Evolutionary conservation across 257 asterid species (phyloP).

Genomic region (Solanum ossicruentum): DNA sequence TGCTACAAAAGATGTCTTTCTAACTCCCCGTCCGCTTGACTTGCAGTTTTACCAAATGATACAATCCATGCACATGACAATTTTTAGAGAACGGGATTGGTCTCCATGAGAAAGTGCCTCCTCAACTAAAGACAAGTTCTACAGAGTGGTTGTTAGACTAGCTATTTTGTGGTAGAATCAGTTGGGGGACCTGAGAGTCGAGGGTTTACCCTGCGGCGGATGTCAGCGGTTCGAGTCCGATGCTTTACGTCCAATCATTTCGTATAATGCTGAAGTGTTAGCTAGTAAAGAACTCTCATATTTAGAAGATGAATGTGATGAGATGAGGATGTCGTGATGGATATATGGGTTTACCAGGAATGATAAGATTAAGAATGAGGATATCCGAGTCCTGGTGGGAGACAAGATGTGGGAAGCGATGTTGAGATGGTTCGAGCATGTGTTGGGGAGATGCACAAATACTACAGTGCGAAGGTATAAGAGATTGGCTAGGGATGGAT

Average conservation of each 20-base stretch:
- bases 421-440: neutral
- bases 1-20: neutral
- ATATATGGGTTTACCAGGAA: neutral
- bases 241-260: no score
- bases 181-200: no score
- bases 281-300: neutral
- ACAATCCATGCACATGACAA: neutral
- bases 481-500: neutral
- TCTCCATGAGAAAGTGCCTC: neutral
- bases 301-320: neutral
- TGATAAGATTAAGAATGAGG: neutral
- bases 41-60: neutral
- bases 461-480: neutral
- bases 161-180: no score
- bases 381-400: neutral
- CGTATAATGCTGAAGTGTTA: neutral
- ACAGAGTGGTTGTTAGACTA: no score
- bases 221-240: no score
- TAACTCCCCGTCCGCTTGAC: neutral
- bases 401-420: neutral
- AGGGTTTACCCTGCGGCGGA: no score
- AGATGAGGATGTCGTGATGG: neutral
- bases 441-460: neutral
- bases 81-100: neutral
- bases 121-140: no score